A percentile compares a stretch with the other conserved stretches of the same genome.
Evolutionary conservation across 495 filamentous ascomycete genomes (phyloP).

Genomic region (Cetradonia linearis): DNA sequence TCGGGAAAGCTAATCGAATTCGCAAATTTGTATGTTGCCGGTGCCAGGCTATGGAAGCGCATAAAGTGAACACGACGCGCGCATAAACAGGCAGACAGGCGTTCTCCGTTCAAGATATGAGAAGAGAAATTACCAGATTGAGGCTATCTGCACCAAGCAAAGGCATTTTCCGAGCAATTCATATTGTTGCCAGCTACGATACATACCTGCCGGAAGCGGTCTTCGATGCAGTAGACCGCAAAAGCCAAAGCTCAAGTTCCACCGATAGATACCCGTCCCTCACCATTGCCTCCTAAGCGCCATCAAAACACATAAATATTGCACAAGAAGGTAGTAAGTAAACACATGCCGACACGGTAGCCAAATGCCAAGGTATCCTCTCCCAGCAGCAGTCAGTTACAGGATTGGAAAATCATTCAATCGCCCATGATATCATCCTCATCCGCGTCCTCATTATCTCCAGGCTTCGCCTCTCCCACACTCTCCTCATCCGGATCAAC

Average conservation of each 20-base stretch:
- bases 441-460: constrained; percentile 32
- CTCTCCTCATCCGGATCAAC: constrained; percentile 45
- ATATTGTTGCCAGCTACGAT: background rate
- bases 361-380: too few relatives aligned
- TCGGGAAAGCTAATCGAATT: too few relatives aligned
- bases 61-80: background rate
- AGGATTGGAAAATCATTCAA: constrained; percentile 26
- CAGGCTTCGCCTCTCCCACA: constrained; percentile 28
- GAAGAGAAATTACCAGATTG: background rate
- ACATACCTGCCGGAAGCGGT: background rate
- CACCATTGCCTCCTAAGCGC: background rate
- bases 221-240: background rate
- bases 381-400: background rate
- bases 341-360: background rate
- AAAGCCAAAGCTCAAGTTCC: background rate
- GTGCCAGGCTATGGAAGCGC: background rate
- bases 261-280: background rate
- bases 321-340: background rate
- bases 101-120: background rate
- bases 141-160: background rate
- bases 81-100: background rate
- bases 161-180: background rate
- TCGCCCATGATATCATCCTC: constrained; percentile 65
- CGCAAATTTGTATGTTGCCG: too few relatives aligned
- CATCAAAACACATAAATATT: background rate